Conservation (phyloP, 495 filamentous ascomycete genomes). For the Penicillium chermesinum region DNA sequence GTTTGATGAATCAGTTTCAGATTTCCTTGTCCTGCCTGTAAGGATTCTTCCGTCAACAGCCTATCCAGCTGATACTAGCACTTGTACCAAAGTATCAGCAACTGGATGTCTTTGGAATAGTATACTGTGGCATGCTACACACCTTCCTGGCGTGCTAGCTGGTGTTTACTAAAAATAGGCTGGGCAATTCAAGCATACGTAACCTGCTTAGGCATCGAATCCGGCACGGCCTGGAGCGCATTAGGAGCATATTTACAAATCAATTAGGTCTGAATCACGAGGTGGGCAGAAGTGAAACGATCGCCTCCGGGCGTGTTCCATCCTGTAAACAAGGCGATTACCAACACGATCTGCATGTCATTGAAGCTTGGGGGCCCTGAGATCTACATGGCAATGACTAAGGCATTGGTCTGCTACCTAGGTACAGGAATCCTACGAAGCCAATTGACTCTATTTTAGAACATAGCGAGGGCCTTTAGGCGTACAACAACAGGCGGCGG, state of each 20-base stretch:
- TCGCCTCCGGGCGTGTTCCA: not conserved
- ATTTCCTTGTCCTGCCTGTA: no score
- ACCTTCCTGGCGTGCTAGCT: no score
- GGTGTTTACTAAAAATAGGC: no score
- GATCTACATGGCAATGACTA: not conserved
- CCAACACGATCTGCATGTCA: not conserved
- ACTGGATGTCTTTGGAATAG: no score
- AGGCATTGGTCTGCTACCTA: not conserved
- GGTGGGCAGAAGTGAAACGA: not conserved
- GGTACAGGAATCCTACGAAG: no score
- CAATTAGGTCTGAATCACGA: not conserved
- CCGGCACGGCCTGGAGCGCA: not conserved
- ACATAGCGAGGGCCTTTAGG: conserved; percentile 6
- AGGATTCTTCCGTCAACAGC: no score
- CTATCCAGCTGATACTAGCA: no score
- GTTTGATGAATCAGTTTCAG: no score
- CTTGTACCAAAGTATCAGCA: no score
- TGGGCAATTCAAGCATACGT: no score
- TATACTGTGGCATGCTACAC: no score
- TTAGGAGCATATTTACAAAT: not conserved
- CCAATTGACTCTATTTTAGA: conserved; percentile 13
- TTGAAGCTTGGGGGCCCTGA: not conserved
- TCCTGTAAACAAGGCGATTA: not conserved
- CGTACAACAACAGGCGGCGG: conserved; percentile 6
- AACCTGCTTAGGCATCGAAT: no score